A percentile compares a stretch with the other conserved stretches of the same genome.
phyloP scores from a whole-genome alignment of 2,329 filamentous ascomycete species.

The Calonectria pseudoreteaudii region DNA sequence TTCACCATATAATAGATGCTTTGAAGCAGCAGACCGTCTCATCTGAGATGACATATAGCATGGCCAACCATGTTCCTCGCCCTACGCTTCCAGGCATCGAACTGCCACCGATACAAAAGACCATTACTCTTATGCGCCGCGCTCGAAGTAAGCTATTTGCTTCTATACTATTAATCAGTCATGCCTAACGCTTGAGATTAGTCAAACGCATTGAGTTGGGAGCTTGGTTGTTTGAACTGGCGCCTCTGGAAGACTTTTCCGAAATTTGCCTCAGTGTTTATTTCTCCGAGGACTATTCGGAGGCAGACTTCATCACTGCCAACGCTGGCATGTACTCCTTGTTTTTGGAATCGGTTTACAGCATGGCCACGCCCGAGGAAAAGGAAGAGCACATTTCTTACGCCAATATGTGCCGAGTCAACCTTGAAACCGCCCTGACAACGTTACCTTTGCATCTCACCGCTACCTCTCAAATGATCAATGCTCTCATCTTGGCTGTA shows the following conservation, averaged over 20 bases:
- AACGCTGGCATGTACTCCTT: slow-evolving; percentile 48
- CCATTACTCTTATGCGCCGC: slow-evolving; percentile 35
- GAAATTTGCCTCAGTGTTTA: slow-evolving; percentile 49
- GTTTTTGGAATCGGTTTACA: slow-evolving; percentile 39
- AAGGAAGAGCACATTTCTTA: slow-evolving; percentile 41
- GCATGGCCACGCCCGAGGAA: slow-evolving; percentile 24
- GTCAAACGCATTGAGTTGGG: slow-evolving; percentile 37
- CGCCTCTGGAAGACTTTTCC: slow-evolving; percentile 44
- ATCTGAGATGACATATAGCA: slow-evolving; percentile 39
- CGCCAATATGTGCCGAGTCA: slow-evolving; percentile 40
- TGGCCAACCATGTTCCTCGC: slow-evolving; percentile 35
- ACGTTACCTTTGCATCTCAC: slow-evolving; percentile 48
- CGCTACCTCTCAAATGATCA: slow-evolving; percentile 43
- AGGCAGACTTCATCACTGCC: slow-evolving; percentile 49
- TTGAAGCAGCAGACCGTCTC: slow-evolving; percentile 40
- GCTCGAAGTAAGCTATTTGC: slow-evolving; percentile 32
- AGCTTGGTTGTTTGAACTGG: slow-evolving; percentile 46
- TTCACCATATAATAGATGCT: slow-evolving; percentile 44
- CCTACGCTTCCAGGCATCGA: slow-evolving; percentile 33
- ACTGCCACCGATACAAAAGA: slow-evolving; percentile 39
- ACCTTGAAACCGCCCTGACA: slow-evolving; percentile 47
- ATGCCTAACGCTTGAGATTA: neutral
- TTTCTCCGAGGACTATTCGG: slow-evolving; percentile 46
- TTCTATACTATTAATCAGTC: neutral
- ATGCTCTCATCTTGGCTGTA: slow-evolving; percentile 40